Evolutionary conservation across 31 red algal species (phyloP), one percentile per base, ranked within the genome.

Genomic region (Asparagopsis taxiformis): DNA sequence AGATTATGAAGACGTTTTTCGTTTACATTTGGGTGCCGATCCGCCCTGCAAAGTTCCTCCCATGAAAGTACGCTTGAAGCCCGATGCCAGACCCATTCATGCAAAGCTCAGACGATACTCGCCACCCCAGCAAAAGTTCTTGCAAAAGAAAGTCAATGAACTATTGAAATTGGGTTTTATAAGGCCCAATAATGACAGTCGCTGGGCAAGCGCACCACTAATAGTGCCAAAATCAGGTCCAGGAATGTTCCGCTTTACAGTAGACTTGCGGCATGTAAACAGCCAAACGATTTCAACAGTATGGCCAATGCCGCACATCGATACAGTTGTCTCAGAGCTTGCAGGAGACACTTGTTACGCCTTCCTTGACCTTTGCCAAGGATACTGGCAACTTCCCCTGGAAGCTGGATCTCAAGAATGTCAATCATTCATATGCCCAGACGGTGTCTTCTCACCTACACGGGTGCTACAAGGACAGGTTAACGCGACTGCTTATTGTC

Each of bases 401-500:
- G 20, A 37, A n/a, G 21, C 15, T 8, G 37, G 51, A 9, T 70
- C 65, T 13, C 65, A 30, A 19, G 65, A 70, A 25, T 70, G 36
- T 31, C 65, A 0, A 30, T 52, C 39, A 5, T 51, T 70, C 43
- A 70, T 70, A 11, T 24, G 39, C 11, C 65, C 65, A 25, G 43
- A 70, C 29, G 43, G 39, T 0, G 65, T 70, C 39, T 70, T 0
- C 43, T 21, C 20, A 19, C 65, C 23, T 11, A 70, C 36, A 7
- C 0, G 65, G 29, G 65, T 70, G 16, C 9, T 70, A 17, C 65
- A 70, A 23, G 65, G 65, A 51, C 43, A 51, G 23, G 16, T 7
- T 19, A 70, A 70, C 11, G 65, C 65, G 22, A 25, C 23, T 22
- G 36, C 0, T 34, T 52, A 22, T 39, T 70, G 7, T 0, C 65